Evolutionary conservation across 495 filamentous ascomycete genomes (phyloP), one percentile per base, ranked within the genome.

Genomic region (Lepidopterella palustris): DNA sequence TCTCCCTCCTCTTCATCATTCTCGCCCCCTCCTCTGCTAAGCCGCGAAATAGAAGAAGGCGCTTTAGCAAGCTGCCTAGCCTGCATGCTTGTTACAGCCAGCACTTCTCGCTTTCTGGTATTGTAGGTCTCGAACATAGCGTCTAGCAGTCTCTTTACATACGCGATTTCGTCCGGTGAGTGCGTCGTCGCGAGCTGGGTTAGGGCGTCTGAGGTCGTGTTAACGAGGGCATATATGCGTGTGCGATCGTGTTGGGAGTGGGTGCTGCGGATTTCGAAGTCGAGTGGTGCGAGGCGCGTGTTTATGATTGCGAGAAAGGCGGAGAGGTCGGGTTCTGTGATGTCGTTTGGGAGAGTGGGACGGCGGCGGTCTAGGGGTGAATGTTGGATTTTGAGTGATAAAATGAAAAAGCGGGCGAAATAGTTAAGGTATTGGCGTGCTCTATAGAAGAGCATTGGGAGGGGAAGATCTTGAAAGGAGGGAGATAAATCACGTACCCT

Each of bases 91-190:
- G 79, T 84, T 1, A 96, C 76, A 0, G 87, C 89, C 83, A 95
- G 86, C 49, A 89, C 79, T 72, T 97, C 92, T 58, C 82, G 81
- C 1, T 82, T 74, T 23, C 73, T 74, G 0, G 85, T 90, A 65
- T 97, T 97, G 69, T 90, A 81, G 3, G 79, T 85, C 48, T 91
- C 88, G 68, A 97, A 97, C 85, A 98, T 96, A 61, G 81, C 84
- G 71, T 97, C 92, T 0, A 98, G 83, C 15, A 97, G 69, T 0
- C 93, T 77, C 74, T 95, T 90, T 57, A 97, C 79, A 71, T 87
- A 98, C 10, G 88, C 81, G 32, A 97, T 90, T 74, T 97, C 92
- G 58, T 97, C 95, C 20, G 88, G 74, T 0, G 83, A 77, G 69
- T 85, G 84, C 0, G 79, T 82, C 0, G 93, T 97, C n/a, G 90